A percentile compares a stretch with the other conserved stretches of the same genome.
Evolutionary conservation across 257 asterid genomes (phyloP).

Genomic region (Petrea volubilis): DNA sequence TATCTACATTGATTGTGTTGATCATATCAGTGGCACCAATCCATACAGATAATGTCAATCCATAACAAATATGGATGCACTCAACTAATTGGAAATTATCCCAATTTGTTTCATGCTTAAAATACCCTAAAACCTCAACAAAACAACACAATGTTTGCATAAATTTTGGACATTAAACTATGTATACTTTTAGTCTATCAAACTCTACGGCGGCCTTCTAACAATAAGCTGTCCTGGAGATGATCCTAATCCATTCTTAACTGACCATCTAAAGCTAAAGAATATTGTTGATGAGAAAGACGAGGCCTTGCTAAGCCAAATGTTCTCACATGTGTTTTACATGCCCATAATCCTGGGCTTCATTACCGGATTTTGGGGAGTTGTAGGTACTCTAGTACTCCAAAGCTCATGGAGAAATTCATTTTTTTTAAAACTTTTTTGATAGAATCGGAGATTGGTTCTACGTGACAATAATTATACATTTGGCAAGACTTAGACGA

Average conservation of each 20-base stretch:
- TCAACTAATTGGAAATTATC: too few relatives aligned
- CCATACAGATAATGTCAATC: too few relatives aligned
- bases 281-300: background rate
- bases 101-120: constrained; percentile 11
- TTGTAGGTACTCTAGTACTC: constrained; percentile 19
- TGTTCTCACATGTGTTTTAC: background rate
- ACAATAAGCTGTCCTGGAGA: background rate
- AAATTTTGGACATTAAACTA: too few relatives aligned
- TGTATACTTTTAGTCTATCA: constrained; percentile 13
- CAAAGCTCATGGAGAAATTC: constrained; percentile 23
- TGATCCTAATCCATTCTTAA: background rate
- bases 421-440: constrained; percentile 13
- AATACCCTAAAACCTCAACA: constrained; percentile 29
- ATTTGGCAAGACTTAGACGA: background rate
- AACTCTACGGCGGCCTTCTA: constrained; percentile 31
- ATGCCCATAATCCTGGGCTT: constrained; percentile 18
- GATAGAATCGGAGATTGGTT: constrained; percentile 20
- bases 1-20: too few relatives aligned
- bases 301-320: background rate
- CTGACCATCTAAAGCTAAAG: background rate
- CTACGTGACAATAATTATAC: background rate
- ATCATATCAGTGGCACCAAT: too few relatives aligned
- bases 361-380: constrained; percentile 33
- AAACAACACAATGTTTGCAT: constrained; percentile 17
- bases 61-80: too few relatives aligned